Percentiles rank a stretch among this genome's conserved stretches.
Conservation (phyloP, 1,284 basidiomycete species). For the Coniferiporia weirii region DNA sequence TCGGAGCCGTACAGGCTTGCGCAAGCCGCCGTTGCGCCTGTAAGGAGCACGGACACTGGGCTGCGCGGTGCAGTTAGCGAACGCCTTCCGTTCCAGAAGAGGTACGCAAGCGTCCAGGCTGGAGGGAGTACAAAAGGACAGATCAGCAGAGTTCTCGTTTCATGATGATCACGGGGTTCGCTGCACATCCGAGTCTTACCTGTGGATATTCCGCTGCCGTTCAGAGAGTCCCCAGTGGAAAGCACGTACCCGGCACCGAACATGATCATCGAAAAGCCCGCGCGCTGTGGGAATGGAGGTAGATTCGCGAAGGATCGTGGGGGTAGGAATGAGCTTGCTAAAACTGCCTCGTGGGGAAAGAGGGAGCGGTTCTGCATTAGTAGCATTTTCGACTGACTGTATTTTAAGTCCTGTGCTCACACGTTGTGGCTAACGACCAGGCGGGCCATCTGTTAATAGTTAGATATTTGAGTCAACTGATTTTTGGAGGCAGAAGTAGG, state of each 20-base stretch:
- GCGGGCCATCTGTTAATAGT: constrained; percentile 8
- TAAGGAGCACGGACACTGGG: constrained; percentile 31
- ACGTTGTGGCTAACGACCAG: constrained; percentile 3
- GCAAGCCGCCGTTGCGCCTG: constrained; percentile 30
- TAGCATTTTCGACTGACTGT: not conserved
- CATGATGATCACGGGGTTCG: not conserved
- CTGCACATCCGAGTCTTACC: constrained; percentile 27
- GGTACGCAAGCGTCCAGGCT: constrained; percentile 46
- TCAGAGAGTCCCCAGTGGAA: constrained; percentile 35
- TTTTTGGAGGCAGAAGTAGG: not conserved
- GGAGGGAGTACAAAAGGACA: not conserved
- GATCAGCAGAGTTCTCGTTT: not conserved
- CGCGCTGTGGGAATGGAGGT: constrained; percentile 38
- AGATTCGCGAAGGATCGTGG: constrained; percentile 14
- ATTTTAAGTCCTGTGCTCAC: not conserved
- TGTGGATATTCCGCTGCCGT: constrained; percentile 42
- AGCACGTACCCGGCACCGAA: constrained; percentile 41
- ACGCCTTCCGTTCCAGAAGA: constrained; percentile 35
- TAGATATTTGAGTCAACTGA: not conserved
- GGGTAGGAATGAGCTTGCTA: constrained; percentile 5
- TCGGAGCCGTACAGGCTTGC: constrained; percentile 40
- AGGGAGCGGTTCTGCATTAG: not conserved
- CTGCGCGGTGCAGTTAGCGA: constrained; percentile 32
- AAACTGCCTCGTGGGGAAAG: not conserved
- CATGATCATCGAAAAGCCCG: constrained; percentile 42